Base-by-base conservation (phyloP, 2,329 filamentous ascomycete genomes). In the Sporothrix humicola region DNA sequence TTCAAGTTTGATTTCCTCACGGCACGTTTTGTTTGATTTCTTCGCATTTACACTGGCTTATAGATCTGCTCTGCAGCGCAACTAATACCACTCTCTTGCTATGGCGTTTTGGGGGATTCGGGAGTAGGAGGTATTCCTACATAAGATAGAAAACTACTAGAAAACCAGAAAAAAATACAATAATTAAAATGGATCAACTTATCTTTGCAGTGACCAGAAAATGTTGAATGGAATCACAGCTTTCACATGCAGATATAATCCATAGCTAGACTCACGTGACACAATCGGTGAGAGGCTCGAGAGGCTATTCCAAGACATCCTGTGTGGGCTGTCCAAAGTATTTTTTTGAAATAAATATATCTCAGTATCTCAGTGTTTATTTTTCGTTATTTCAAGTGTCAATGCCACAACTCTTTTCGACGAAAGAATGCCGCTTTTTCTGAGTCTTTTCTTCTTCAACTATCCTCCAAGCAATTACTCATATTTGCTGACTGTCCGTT, bases 11-110 rank as follows among this genome's bases (percentile, higher is more conserved):
- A 12, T n/a, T 63, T 63, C 31, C 17, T 44, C 17, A 63, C 37
- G 59, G 59, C 59, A 17, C 44, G 2, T 63, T 37, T 37, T 37
- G 31, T 37, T 37, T 46, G 9, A 2, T 46, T 65, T 20, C 3
- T 42, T 65, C 46, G 37, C 37, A 20, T 23, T 46, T 46, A 23
- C 37, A 15, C 42, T 63, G 12, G 20, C 2, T 20, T 63, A 65
- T 46, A 65, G 59, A 46, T 46, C n/a, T 23, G 59, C 59, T 65
- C 26, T 59, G 7, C 56, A 59, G 56, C 56, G 56, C 26, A 59
- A 37, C 56, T 59, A 37, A 59, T 59, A 59, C 56, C 56, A 59
- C 56, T 37, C 56, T 59, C 37, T 26, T 59, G 56, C 7, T 59
- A 15, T 59, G 56, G 26, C 56, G 26, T 59, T 59, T 50, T 50